Conservation (phyloP, 352 stramenopile genomes). For the Globisporangium ultimum region DNA sequence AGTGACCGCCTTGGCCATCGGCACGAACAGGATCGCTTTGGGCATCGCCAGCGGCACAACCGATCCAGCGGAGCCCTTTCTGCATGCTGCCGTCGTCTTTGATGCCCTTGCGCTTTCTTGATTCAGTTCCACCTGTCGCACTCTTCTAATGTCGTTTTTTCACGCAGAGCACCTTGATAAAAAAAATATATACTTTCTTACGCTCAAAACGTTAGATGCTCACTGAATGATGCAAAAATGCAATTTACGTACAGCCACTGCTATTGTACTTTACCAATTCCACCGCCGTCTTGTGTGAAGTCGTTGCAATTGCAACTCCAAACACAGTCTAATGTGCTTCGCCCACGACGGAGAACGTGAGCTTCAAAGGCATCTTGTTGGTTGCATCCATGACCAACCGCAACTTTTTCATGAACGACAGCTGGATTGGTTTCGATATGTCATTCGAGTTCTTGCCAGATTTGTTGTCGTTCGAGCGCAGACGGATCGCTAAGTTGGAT, state of each 20-base stretch:
- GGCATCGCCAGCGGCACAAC: constrained; percentile 33
- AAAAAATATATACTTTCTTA: too few relatives aligned
- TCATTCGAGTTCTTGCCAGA: constrained; percentile 6
- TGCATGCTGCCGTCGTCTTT: constrained; percentile 41
- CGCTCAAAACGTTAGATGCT: too few relatives aligned
- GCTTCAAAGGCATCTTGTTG: constrained; percentile 55
- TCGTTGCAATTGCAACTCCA: too few relatives aligned
- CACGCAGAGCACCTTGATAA: too few relatives aligned
- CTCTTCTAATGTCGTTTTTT: too few relatives aligned
- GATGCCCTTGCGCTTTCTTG: constrained; percentile 43
- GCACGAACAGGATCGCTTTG: constrained; percentile 33
- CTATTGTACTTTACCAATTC: too few relatives aligned
- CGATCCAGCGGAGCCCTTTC: constrained; percentile 34
- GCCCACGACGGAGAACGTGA: constrained; percentile 53
- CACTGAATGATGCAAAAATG: too few relatives aligned
- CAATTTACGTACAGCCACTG: too few relatives aligned
- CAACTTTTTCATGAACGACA: constrained; percentile 66
- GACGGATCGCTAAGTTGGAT: constrained; percentile 37
- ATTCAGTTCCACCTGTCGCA: too few relatives aligned
- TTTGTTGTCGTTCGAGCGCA: constrained; percentile 1
- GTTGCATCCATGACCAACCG: constrained; percentile 62
- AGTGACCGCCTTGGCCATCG: constrained; percentile 24
- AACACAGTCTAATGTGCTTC: constrained; percentile 8
- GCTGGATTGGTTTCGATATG: constrained; percentile 23
- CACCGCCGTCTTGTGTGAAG: too few relatives aligned